Conservation (phyloP, 495 filamentous ascomycete species). For the Annulohypoxylon stygium region DNA sequence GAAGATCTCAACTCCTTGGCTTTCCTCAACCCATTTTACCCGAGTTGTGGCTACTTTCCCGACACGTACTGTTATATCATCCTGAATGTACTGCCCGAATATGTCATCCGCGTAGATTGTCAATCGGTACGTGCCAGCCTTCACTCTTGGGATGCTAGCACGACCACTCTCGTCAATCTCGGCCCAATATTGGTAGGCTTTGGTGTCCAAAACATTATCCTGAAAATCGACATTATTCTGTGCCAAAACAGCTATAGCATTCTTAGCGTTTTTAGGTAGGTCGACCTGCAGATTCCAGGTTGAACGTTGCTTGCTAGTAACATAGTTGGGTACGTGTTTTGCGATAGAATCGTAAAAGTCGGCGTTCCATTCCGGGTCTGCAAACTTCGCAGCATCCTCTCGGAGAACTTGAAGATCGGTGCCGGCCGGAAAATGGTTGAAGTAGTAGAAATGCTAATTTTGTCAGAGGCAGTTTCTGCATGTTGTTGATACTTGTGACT, state of each 20-base stretch:
- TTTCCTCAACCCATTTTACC: constrained; percentile 63
- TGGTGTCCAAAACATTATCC: constrained; percentile 65
- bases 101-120: constrained; percentile 70
- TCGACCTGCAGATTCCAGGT: constrained; percentile 59
- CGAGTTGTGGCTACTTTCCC: constrained; percentile 51
- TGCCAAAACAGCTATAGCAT: constrained; percentile 65
- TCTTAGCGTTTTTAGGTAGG: constrained; percentile 60
- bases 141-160: constrained; percentile 63
- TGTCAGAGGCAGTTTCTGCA: constrained; percentile 2
- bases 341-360: constrained; percentile 70
- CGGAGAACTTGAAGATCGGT: constrained; percentile 59
- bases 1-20: constrained; percentile 66
- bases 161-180: constrained; percentile 62
- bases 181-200: constrained; percentile 69
- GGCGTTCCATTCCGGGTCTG: constrained; percentile 63
- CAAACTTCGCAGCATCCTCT: constrained; percentile 61
- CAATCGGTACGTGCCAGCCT: constrained; percentile 65
- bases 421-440: constrained; percentile 64
- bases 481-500: constrained; percentile 13
- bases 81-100: constrained; percentile 66
- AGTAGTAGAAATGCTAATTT: constrained; percentile 65
- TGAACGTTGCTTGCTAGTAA: constrained; percentile 58
- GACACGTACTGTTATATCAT: constrained; percentile 56
- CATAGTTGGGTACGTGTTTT: constrained; percentile 65
- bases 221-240: constrained; percentile 67